Evolutionary conservation across 225 moss, liverwort and hornwort species (phyloP).

Genomic region (Antitrichia curtipendula): DNA sequence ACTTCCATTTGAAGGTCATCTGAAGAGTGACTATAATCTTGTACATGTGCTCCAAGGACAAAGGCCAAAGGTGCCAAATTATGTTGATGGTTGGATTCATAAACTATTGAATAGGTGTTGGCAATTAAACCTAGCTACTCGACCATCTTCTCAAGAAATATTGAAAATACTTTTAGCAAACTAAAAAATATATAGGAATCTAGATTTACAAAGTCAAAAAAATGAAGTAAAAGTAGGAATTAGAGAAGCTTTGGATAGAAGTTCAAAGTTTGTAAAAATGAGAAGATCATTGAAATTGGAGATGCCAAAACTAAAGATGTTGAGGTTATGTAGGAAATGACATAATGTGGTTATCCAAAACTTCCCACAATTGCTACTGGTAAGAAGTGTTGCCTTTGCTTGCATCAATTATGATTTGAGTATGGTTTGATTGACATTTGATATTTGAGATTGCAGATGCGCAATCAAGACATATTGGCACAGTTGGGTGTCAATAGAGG

Average conservation of each 20-base stretch:
- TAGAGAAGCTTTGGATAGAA: not conserved
- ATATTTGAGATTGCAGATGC: no score
- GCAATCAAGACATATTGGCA: no score
- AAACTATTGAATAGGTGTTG: not conserved
- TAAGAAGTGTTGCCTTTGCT: not conserved
- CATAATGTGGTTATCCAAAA: not conserved
- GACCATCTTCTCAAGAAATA: not conserved
- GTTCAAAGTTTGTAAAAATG: not conserved
- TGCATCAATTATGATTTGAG: fast-evolving
- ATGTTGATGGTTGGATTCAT: not conserved
- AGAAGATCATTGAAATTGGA: not conserved
- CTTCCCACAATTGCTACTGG: fast-evolving
- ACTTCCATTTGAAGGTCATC: not conserved
- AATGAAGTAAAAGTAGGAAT: not conserved
- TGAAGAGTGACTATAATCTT: not conserved
- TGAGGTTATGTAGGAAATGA: not conserved
- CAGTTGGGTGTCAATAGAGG: no score
- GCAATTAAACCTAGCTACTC: not conserved
- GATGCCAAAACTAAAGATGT: not conserved
- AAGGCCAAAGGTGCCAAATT: not conserved
- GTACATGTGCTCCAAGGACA: not conserved
- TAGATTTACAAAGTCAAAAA: fast-evolving
- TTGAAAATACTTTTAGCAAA: not conserved
- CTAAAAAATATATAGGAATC: not conserved
- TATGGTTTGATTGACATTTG: not conserved